These are phyloP conservation scores for Saccharomyces pastorianus DNA, from an alignment of 1,139 yeast genomes.

Conservation along the genomic window DNA sequence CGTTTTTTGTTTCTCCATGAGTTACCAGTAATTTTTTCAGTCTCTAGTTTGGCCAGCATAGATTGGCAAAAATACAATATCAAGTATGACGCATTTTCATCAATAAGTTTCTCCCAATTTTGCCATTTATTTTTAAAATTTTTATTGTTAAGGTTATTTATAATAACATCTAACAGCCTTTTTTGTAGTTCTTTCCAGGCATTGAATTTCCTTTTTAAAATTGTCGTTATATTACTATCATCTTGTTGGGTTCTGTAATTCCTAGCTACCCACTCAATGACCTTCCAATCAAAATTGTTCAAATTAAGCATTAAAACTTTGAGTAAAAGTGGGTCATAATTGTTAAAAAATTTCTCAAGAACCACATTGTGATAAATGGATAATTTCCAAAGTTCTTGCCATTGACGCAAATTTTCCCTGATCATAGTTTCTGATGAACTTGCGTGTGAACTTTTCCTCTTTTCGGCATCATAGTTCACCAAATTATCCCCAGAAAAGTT, in stretches of 20 bases:
- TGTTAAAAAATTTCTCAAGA: conserved; percentile 10
- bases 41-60: neutral
- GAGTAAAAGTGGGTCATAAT: conserved; percentile 12
- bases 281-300: conserved; percentile 17
- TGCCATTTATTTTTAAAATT: conserved; percentile 5
- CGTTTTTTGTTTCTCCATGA: neutral
- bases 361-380: conserved; percentile 9
- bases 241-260: conserved; percentile 2
- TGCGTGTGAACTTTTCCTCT: conserved; percentile 2
- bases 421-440: conserved; percentile 12
- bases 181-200: conserved; percentile 7
- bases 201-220: conserved; percentile 4
- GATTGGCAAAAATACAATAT: neutral
- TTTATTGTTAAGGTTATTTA: conserved; percentile 6
- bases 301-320: conserved; percentile 14
- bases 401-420: conserved; percentile 11
- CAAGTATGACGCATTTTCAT: conserved; percentile 1
- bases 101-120: conserved; percentile 6
- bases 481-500: conserved; percentile 13
- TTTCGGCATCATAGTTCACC: neutral
- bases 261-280: conserved; percentile 16
- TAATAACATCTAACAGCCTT: conserved; percentile 4
- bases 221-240: neutral
- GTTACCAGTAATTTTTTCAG: neutral
- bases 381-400: conserved; percentile 18